Percentiles rank a stretch among this genome's conserved stretches.
phyloP scores from a whole-genome alignment of 306 rosid genomes.

The Quercus suber region DNA sequence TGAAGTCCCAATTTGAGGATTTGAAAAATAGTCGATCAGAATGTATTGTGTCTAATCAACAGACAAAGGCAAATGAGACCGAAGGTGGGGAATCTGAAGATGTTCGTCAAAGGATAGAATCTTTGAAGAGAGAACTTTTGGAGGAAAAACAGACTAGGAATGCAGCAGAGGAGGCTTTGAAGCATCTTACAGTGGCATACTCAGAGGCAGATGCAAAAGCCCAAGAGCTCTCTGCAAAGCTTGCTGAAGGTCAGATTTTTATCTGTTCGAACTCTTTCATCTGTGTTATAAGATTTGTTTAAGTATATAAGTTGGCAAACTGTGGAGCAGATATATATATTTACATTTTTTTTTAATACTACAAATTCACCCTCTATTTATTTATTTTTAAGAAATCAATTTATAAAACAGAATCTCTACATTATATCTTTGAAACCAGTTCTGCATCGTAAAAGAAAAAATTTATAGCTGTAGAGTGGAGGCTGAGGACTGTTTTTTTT shows the following conservation, averaged over 20 bases:
- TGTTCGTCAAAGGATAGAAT: slow-evolving; percentile 50
- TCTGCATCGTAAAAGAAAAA: not conserved
- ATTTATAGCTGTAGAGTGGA: not conserved
- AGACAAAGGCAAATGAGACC: slow-evolving; percentile 22
- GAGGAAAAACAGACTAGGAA: slow-evolving; percentile 81
- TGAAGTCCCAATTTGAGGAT: slow-evolving; percentile 78
- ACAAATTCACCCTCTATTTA: no score
- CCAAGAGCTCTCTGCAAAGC: slow-evolving; percentile 75
- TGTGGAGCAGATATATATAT: not conserved
- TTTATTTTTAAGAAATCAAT: not conserved
- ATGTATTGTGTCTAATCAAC: slow-evolving; percentile 26
- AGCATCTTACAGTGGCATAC: slow-evolving; percentile 68
- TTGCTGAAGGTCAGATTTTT: slow-evolving; percentile 67
- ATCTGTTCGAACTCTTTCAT: not conserved
- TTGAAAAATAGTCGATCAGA: slow-evolving; percentile 23
- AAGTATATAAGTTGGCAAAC: not conserved
- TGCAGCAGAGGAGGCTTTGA: slow-evolving; percentile 85
- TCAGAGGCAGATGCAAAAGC: slow-evolving; percentile 80
- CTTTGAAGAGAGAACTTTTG: slow-evolving; percentile 55
- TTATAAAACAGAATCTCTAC: not conserved
- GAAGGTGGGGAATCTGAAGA: slow-evolving; percentile 39
- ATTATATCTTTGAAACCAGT: slow-evolving; percentile 3
- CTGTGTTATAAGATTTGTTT: not conserved
- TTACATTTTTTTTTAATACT: not conserved
- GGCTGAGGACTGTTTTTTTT: not conserved